phyloP scores from a whole-genome alignment of 139 green algal genomes.

The Micractinium sp. region DNA sequence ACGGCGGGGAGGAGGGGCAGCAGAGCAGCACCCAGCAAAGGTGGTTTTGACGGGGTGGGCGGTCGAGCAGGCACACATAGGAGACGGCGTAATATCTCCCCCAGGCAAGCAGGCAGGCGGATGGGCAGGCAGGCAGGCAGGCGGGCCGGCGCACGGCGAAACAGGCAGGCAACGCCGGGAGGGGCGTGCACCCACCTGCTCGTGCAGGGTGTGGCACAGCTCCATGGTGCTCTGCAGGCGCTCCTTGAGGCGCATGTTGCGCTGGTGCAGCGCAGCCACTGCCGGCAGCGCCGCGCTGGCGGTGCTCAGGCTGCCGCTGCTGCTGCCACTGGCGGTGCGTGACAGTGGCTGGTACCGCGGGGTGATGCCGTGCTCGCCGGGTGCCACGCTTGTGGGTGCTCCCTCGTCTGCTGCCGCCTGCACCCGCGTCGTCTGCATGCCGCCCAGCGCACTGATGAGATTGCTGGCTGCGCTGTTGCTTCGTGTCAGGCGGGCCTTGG shows the following conservation, averaged over 20 bases:
- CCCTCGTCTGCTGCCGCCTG: background rate
- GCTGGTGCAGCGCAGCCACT: background rate
- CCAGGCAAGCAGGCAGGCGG: background rate
- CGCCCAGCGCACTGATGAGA: background rate
- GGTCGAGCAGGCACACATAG: too few species aligned
- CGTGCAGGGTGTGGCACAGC: slow-evolving; percentile 11
- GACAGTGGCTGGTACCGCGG: too few species aligned
- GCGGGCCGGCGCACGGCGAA: too few species aligned
- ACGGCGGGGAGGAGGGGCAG: too few species aligned
- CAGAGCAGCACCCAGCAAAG: background rate
- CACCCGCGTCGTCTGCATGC: background rate
- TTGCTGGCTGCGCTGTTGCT: background rate
- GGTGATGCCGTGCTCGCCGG: too few species aligned
- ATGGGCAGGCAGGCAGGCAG: background rate
- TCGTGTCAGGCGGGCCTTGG: background rate
- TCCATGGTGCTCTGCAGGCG: background rate
- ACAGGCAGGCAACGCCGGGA: background rate
- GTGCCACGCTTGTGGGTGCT: background rate
- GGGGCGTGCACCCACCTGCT: slow-evolving; percentile 3
- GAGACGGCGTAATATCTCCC: background rate
- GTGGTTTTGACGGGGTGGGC: background rate
- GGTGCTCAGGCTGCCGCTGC: background rate
- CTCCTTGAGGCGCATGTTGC: background rate
- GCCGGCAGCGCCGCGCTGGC: background rate
- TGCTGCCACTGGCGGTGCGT: background rate